Evolutionary conservation across 106 monocot genomes (phyloP), one percentile per base, ranked within the genome.

Genomic region (Dioscorea zingiberensis): DNA sequence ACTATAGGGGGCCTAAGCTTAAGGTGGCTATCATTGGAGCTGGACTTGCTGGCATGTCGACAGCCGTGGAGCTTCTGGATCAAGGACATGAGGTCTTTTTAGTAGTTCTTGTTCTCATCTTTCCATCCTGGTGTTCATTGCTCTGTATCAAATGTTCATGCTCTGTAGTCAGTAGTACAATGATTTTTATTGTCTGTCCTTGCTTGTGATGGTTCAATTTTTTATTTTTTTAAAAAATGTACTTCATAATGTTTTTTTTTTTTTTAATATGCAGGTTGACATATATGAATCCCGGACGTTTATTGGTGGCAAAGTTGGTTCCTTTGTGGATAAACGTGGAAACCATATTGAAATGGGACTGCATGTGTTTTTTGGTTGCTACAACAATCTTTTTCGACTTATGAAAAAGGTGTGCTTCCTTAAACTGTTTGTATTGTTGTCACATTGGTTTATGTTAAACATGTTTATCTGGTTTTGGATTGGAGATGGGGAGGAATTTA

Each of bases 11-110:
- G 17, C 97, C 88, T 47, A 98, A 92, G 65, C 84, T 98, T 19
- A 92, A 82, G 69, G 86, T 98, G 32, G 97, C 97, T 47, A 98
- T 98, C 13, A 86, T 98, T 76, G 97, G 97, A 69, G 71, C 86
- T 29, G 97, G 97, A 38, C 88, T 98, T 63, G 97, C 97, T 71
- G 97, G 97, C 59, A 98, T 98, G 97, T 98, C 97, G 29, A 92
- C 97, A 62, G 97, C 97, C 18, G 97, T 92, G 4, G 97, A 98
- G 69, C 92, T 98, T 76, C 69, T 98, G 71, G 97, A 98, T 83
- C 97, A 98, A 74, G 97, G 97, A 13, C 97, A 98, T 67, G 86
- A 92, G 88, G 97, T 46, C 4, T 27, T 23, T 60, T 59, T 59
- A 8, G 38, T 38, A 38, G 9, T 38, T 38, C 38, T 38, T 38